Conservation (phyloP, 2,329 filamentous ascomycete species). For the Pestalotiopsis sp. region DNA sequence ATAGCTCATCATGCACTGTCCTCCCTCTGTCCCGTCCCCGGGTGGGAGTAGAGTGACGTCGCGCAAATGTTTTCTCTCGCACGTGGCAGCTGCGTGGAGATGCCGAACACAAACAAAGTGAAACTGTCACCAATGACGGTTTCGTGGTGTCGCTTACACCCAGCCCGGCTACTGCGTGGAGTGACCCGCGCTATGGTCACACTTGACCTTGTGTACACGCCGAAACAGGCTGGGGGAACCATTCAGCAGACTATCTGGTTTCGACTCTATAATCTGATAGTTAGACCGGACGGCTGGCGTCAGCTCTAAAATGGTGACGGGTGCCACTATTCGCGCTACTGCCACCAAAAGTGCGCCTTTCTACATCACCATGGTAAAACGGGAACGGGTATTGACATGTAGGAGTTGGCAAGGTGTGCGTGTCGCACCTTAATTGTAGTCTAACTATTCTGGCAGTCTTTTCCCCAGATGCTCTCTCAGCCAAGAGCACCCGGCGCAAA, state of each 20-base stretch:
- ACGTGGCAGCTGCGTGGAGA: too few species aligned
- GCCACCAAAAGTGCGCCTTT: neutral
- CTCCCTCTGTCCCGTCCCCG: too few species aligned
- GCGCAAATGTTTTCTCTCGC: too few species aligned
- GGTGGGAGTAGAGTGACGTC: too few species aligned
- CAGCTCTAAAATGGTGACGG: neutral
- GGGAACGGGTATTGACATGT: neutral
- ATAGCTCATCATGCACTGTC: too few species aligned
- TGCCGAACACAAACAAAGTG: too few species aligned
- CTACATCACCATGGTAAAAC: neutral
- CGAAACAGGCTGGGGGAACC: neutral
- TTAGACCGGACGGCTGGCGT: neutral
- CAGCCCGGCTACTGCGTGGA: neutral
- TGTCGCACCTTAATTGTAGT: constrained; percentile 15
- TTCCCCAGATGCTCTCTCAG: neutral
- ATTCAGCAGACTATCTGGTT: neutral
- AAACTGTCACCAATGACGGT: neutral
- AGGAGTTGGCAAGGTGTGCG: constrained; percentile 16
- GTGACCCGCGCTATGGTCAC: neutral
- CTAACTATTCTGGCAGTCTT: neutral
- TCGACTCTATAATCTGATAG: neutral
- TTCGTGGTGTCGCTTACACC: neutral
- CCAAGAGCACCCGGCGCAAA: neutral
- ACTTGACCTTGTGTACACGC: neutral
- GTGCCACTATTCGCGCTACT: neutral